A percentile compares a stretch with the other conserved stretches of the same genome.
Evolutionary conservation across 495 filamentous ascomycete genomes (phyloP).

Genomic region (Annulohypoxylon stygium): DNA sequence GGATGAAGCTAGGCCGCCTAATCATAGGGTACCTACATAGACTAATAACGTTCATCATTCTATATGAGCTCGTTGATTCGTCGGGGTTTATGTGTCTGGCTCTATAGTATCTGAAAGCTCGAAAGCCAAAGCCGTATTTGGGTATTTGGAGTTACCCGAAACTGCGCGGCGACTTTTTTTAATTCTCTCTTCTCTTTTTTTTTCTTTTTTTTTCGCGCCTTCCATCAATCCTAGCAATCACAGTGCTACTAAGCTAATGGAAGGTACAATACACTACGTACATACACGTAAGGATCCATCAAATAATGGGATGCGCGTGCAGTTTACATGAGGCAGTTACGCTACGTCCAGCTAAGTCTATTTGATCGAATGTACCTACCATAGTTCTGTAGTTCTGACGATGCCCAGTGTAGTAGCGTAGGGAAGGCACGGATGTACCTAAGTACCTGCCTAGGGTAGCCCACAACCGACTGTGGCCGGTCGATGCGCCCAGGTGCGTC

Average conservation of each 20-base stretch:
- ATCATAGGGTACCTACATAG: conserved; percentile 46
- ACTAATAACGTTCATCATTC: conserved; percentile 31
- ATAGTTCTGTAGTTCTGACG: conserved; percentile 6
- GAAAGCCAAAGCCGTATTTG: conserved; percentile 12
- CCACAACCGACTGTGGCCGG: conserved; percentile 45
- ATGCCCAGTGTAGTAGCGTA: not conserved
- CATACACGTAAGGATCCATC: not conserved
- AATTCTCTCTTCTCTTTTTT: not conserved
- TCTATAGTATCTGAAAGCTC: not conserved
- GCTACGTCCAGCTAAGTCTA: not conserved
- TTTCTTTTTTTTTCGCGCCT: conserved; percentile 19
- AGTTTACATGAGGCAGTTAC: conserved; percentile 9
- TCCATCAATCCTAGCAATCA: not conserved
- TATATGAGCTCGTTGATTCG: conserved; percentile 30
- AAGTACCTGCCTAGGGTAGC: conserved; percentile 21
- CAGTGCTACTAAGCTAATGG: conserved; percentile 12
- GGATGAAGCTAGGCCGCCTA: conserved; percentile 24
- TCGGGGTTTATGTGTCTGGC: conserved; percentile 12
- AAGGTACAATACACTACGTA: conserved; percentile 1
- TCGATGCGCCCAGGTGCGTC: conserved; percentile 22
- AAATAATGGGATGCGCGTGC: conserved; percentile 2
- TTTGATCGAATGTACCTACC: not conserved
- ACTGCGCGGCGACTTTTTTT: conserved; percentile 31
- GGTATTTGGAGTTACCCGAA: conserved; percentile 15
- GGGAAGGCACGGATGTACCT: conserved; percentile 21